Base-by-base conservation (phyloP, 495 filamentous ascomycete genomes). In the Cercophora sp. region DNA sequence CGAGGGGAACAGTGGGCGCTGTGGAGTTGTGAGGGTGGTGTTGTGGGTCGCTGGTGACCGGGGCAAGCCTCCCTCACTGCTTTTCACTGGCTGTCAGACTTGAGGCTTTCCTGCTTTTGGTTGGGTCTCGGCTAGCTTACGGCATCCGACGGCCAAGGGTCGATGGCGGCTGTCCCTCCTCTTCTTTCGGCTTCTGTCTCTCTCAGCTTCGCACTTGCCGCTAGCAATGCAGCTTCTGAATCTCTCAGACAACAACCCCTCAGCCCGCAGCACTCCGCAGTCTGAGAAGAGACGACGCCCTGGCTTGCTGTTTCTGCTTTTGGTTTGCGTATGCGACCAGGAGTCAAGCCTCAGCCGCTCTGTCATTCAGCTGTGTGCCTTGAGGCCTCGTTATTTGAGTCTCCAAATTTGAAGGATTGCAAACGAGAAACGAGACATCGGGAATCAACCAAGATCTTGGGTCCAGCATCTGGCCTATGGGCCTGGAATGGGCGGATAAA, bases 181-280 rank as follows among this genome's bases (percentile, higher is more conserved):
- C 52, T 67, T 67, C 65, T 60, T 31, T 66, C 40, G 52, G 58
- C 42, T 67, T 67, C 65, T 66, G 39, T 61, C 41, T 32, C 36
- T 32, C 42, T 51, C 60, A 61, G 55, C 60, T 58, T 32, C 49
- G 49, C 35, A 29, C 11, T 25, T 24, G 48, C 55, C 55, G 53
- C 53, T 59, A 57, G 19, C 43, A 23, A 58, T 42, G 54, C 46
- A 57, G 37, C 52, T 55, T 15, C 42, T 44, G 52, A 24, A 53
- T 47, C 29, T 29, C 29, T 20, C 19, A 24, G 16, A 24, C 15
- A 44, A 27, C 41, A 15, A 20, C 26, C 26, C 52, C 34, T 48
- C 15, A 27, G 19, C 16, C 26, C 45, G 19, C 13, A 44, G 39
- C 15, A 18, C 36, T 42, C 20, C 16, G 37, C 36, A 25, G 24